Base-by-base conservation (phyloP, 2,329 filamentous ascomycete genomes). In the Cytospora piceicola region DNA sequence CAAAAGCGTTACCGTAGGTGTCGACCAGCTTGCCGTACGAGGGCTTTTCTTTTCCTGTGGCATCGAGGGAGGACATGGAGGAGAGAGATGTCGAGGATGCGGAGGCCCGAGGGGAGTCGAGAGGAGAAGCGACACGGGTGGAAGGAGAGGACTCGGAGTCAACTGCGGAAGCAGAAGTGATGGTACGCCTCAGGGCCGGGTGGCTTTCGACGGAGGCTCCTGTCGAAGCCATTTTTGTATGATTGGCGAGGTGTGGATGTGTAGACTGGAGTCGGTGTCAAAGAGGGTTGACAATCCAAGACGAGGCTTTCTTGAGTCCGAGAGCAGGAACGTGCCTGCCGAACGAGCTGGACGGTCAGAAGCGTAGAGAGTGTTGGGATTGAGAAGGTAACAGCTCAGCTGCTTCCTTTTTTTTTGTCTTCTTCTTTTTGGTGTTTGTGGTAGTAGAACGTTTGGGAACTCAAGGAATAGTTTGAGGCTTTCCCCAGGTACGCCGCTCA, bases 1-100 rank as follows among this genome's bases (percentile, higher is more conserved):
- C 84, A 83, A 99, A 99, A 75, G 93, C 86, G 79, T 98, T 97
- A 79, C 95, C 95, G 77, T 96, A 95, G 15, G 93, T 94, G 81
- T 99, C 94, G 70, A 95, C 74, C 71, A 99, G 86, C 77, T 89
- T 87, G 73, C 86, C 87, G 72, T 85, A 88, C 71, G 71, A 69
- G 63, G 73, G 62, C 59, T 66, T 66, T 69, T 79, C 76, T 71
- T 73, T 62, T 71, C 65, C 63, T 46, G 72, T 71, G 66, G 81
- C 86, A 54, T 86, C 82, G 64, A 88, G 85, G 14, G 91, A 94
- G 64, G 87, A 89, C 76, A 98, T 84, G 30, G 95, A 98, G 14
- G 94, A 97, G 69, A 98, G 86, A 4, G 95, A 98, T 4, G 94
- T 97, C 49, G 91, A 92, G 9, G 95, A 98, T 56, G 94, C 82